A percentile compares a stretch with the other conserved stretches of the same genome.
Evolutionary conservation across 371 early-diverging fungal species (phyloP).

Genomic region (Apophysomyces variabilis): DNA sequence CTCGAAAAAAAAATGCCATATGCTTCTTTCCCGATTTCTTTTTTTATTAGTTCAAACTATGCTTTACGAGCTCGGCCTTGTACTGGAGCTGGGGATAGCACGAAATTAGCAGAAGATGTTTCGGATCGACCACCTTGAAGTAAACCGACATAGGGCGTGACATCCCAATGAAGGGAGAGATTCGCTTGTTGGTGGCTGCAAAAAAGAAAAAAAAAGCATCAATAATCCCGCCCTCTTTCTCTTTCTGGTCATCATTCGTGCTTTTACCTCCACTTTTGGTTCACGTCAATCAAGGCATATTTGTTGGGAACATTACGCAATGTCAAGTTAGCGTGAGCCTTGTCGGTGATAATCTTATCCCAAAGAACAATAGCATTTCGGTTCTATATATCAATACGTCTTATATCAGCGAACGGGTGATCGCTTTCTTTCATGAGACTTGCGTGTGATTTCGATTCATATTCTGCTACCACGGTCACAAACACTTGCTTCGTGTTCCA

Average conservation of each 20-base stretch:
- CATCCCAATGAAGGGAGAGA: slow-evolving; percentile 85
- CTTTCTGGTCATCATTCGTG: too few species aligned
- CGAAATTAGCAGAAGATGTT: slow-evolving; percentile 15
- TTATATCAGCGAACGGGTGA: too few species aligned
- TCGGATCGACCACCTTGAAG: slow-evolving; percentile 59
- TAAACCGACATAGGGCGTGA: slow-evolving; percentile 87
- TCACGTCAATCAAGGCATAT: slow-evolving; percentile 73
- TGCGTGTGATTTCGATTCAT: slow-evolving; percentile 68
- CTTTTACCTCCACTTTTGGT: slow-evolving; percentile 68
- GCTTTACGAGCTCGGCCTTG: neutral
- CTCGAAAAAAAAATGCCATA: neutral
- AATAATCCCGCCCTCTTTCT: neutral
- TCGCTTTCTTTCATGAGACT: slow-evolving; percentile 5
- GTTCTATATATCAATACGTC: slow-evolving; percentile 21
- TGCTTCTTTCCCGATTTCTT: neutral
- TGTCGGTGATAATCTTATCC: slow-evolving; percentile 85
- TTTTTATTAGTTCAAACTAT: neutral
- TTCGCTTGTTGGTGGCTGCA: slow-evolving; percentile 62
- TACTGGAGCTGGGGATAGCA: slow-evolving; percentile 20
- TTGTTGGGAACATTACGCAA: slow-evolving; percentile 71
- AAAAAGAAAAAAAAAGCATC: neutral
- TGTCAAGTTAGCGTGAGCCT: slow-evolving; percentile 68
- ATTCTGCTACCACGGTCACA: slow-evolving; percentile 87
- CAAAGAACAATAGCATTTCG: slow-evolving; percentile 88
- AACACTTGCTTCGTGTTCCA: slow-evolving; percentile 98